Percentiles rank a stretch among this genome's conserved stretches.
phyloP scores from a whole-genome alignment of 176 grass and related monocot genomes.

The Zizania latifolia region DNA sequence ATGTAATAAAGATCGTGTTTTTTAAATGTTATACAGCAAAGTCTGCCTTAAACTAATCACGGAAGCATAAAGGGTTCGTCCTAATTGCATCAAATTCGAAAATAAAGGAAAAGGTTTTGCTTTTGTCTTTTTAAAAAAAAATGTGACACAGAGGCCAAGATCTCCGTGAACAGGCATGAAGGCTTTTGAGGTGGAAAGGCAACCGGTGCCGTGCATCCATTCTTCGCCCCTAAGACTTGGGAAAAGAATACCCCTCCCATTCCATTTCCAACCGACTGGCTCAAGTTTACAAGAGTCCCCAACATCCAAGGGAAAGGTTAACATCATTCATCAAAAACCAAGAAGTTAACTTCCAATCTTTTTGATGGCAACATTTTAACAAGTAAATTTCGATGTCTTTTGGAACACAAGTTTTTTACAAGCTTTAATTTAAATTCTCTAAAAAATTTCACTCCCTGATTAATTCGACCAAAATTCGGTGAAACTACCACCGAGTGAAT shows the following conservation, averaged over 20 bases:
- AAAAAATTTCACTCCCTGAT: too few species aligned
- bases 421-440: too few species aligned
- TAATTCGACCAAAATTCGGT: too few species aligned
- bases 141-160: too few species aligned
- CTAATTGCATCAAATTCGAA: background rate
- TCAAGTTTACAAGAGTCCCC: background rate
- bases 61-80: background rate
- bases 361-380: background rate
- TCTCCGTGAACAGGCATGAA: background rate
- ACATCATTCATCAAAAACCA: background rate
- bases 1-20: too few species aligned
- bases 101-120: background rate
- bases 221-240: slow-evolving; percentile 17
- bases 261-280: background rate
- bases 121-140: background rate
- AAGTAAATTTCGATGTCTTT: too few species aligned
- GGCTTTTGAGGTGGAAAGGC: slow-evolving; percentile 15
- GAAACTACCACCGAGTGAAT: too few species aligned
- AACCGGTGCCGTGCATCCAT: background rate
- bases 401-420: background rate
- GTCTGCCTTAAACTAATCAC: background rate
- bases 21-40: too few species aligned
- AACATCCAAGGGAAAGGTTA: slow-evolving; percentile 15
- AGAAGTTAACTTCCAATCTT: background rate
- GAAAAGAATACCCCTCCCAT: background rate